phyloP scores from a whole-genome alignment of 805 yeast genomes.

The Metschnikowia sp. region DNA sequence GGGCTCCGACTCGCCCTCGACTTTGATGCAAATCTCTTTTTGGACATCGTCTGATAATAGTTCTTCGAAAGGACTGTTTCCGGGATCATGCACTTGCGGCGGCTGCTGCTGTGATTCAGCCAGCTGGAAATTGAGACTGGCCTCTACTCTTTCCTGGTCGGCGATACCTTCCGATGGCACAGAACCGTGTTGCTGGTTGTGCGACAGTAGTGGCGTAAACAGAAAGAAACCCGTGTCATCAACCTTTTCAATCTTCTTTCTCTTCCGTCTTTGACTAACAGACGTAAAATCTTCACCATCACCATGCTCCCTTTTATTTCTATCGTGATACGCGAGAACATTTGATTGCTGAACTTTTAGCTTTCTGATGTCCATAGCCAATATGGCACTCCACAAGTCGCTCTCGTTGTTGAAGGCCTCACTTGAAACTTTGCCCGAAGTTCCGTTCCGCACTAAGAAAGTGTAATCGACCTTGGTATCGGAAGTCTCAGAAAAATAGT shows the following conservation, averaged over 20 bases:
- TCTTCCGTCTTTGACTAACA: conserved; percentile 20
- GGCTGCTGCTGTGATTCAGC: not conserved
- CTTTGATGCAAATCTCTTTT: not conserved
- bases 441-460: no score
- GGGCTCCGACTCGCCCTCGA: not conserved
- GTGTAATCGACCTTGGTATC: no score
- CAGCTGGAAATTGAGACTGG: not conserved
- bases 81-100: not conserved
- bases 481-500: no score
- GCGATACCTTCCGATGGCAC: no score
- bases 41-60: not conserved
- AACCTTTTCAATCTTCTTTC: conserved; percentile 32
- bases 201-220: conserved; percentile 16
- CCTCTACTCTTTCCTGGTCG: no score
- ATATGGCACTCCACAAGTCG: conserved; percentile 14
- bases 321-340: not conserved
- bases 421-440: not conserved
- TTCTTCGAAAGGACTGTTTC: not conserved
- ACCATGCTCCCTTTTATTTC: not conserved
- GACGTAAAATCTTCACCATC: conserved; percentile 1
- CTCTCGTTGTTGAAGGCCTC: not conserved
- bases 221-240: conserved; percentile 35
- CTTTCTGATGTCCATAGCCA: not conserved
- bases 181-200: not conserved
- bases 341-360: not conserved